These are phyloP conservation scores for Eurotiales sp. DNA, from an alignment of 2,329 filamentous ascomycete genomes.

Conservation along the genomic window DNA sequence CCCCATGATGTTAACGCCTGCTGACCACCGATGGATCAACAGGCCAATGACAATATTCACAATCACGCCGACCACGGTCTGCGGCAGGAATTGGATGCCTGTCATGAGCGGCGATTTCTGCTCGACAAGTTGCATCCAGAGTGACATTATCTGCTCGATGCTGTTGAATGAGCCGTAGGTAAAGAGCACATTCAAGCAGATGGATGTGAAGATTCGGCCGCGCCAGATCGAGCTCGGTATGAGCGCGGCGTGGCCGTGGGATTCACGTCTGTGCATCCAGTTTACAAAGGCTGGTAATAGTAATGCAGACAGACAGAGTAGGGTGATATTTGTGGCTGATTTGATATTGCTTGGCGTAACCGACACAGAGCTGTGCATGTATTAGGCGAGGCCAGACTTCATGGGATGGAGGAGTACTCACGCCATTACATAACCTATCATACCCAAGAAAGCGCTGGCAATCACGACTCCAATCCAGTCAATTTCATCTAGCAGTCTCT, in stretches of 20 bases:
- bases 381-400: constrained; percentile 48
- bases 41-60: constrained; percentile 45
- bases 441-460: constrained; percentile 37
- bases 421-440: no score
- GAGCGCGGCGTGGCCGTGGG: constrained; percentile 20
- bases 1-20: constrained; percentile 38
- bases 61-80: constrained; percentile 31
- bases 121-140: constrained; percentile 48
- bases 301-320: constrained; percentile 24
- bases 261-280: constrained; percentile 23
- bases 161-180: constrained; percentile 27
- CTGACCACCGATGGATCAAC: constrained; percentile 42
- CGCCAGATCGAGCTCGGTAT: constrained; percentile 32
- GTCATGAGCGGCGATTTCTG: constrained; percentile 40
- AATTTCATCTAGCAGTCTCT: constrained; percentile 24
- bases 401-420: no score
- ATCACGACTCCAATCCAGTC: constrained; percentile 49
- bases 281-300: constrained; percentile 18
- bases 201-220: constrained; percentile 26
- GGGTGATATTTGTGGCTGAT: no score
- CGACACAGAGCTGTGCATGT: not conserved
- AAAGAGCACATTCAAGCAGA: constrained; percentile 30
- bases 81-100: constrained; percentile 45
- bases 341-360: no score
- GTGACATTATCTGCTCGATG: constrained; percentile 19